Base-by-base conservation (phyloP, 2,329 filamentous ascomycete genomes). In the Botrytis deweyae region DNA sequence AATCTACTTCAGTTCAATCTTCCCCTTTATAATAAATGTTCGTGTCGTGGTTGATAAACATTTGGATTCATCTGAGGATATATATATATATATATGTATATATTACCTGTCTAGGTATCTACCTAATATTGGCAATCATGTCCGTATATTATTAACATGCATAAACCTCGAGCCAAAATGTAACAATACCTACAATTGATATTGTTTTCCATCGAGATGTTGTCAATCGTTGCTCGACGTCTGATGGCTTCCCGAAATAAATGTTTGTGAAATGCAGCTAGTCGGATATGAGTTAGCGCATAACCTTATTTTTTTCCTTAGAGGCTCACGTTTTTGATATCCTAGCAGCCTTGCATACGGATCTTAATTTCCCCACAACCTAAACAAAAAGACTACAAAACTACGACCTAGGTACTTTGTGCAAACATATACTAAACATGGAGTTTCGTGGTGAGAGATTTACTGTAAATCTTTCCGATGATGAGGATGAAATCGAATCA, bases 361-460 rank as follows among this genome's bases (percentile, higher is more conserved):
- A 68, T 68, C 29, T 61, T 59, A 61, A 66, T 68, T 72, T 58
- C 70, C 62, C 70, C 70, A 72, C 70, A 72, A 72, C 70, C 46
- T 38, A 72, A 52, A 44, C n/a, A 59, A 67, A 40, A 61, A 64
- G 18, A 71, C 33, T 49, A 29, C 69, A 49, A 33, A n/a, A 16
- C 14, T 25, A 55, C 49, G 14, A 3, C 42, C 18, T 44, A 44
- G 42, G 42, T 44, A 44, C 49, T n/a, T 12, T 14, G 49, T n/a
- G 25, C 49, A 14, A 55, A 46, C 46, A 40, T 33, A 55, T 12
- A 40, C 62, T n/a, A 82, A 76, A 81, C 46, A 84, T 88, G 86
- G 84, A 83, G 77, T 83, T 89, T 63, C 84, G 85, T 74, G 90
- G 90, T 62, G 87, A 92, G 78, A 86, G 88, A 70, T 90, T 92